Evolutionary conservation across 2,329 filamentous ascomycete species (phyloP).

Genomic region (Penicillium verrucosum): DNA sequence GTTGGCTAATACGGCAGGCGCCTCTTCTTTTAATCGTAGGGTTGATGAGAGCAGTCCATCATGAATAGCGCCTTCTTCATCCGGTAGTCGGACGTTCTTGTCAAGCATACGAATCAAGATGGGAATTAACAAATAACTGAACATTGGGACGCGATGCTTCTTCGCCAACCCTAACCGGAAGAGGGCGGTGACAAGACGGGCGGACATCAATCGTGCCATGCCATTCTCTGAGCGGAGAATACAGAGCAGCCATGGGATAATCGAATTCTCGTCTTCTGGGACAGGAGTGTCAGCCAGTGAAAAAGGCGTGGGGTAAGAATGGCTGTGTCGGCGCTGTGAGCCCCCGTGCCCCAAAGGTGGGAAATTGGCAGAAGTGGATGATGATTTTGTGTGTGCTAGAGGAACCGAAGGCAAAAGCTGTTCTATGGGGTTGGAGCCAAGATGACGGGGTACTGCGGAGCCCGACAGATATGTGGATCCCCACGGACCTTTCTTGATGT

Average conservation of each 20-base stretch:
- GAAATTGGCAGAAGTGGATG: conserved; percentile 44
- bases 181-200: conserved; percentile 65
- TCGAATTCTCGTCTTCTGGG: conserved; percentile 63
- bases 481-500: conserved; percentile 52
- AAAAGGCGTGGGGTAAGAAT: conserved; percentile 37
- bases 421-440: conserved; percentile 59
- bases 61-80: conserved; percentile 40
- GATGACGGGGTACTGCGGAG: conserved; percentile 46
- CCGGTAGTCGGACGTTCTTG: conserved; percentile 45
- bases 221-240: conserved; percentile 58
- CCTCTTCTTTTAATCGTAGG: conserved; percentile 62
- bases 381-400: conserved; percentile 31
- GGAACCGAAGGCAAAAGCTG: conserved; percentile 57
- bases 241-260: conserved; percentile 71
- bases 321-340: conserved; percentile 35
- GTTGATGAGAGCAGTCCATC: conserved; percentile 41
- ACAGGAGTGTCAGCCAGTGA: conserved; percentile 40
- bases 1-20: conserved; percentile 71
- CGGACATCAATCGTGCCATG: conserved; percentile 64
- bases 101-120: conserved; percentile 65
- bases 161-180: conserved; percentile 66
- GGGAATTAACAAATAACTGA: conserved; percentile 68
- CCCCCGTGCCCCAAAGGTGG: conserved; percentile 51
- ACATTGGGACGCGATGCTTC: conserved; percentile 60
- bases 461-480: conserved; percentile 54